phyloP scores from a whole-genome alignment of 768 basidiomycete genomes.

The Panaeolus cyanescens region DNA sequence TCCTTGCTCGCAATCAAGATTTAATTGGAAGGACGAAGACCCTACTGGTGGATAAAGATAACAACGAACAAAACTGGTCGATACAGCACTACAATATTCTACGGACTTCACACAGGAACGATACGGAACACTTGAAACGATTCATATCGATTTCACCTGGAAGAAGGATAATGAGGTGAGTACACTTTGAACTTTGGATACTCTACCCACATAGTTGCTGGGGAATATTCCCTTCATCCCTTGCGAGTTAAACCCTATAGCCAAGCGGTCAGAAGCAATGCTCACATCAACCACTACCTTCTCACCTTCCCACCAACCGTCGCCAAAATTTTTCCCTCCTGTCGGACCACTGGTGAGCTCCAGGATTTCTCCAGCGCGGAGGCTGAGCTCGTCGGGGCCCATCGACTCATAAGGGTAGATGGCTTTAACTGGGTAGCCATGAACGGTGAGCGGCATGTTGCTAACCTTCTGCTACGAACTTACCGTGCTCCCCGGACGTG shows the following conservation, averaged over 20 bases:
- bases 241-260: conserved; percentile 56
- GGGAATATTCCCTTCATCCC: conserved; percentile 83
- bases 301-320: conserved; percentile 89
- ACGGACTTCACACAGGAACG: neutral
- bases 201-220: conserved; percentile 77
- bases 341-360: conserved; percentile 62
- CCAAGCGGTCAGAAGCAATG: conserved; percentile 13
- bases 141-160: conserved; percentile 53
- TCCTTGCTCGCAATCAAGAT: neutral
- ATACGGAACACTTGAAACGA: neutral
- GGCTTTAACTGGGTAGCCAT: conserved; percentile 62
- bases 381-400: conserved; percentile 68
- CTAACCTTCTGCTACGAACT: conserved; percentile 17
- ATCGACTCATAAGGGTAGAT: conserved; percentile 78
- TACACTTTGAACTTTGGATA: neutral
- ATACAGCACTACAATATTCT: neutral
- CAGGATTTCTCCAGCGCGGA: conserved; percentile 62
- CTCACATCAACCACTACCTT: conserved; percentile 3
- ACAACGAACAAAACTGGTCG: neutral
- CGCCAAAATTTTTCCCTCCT: conserved; percentile 68
- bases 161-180: conserved; percentile 8
- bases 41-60: conserved; percentile 2
- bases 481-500: conserved; percentile 54
- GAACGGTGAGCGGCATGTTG: conserved; percentile 4
- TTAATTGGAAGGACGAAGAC: neutral